Conservation (phyloP, 306 rosid species). For the Glycine latifolia region DNA sequence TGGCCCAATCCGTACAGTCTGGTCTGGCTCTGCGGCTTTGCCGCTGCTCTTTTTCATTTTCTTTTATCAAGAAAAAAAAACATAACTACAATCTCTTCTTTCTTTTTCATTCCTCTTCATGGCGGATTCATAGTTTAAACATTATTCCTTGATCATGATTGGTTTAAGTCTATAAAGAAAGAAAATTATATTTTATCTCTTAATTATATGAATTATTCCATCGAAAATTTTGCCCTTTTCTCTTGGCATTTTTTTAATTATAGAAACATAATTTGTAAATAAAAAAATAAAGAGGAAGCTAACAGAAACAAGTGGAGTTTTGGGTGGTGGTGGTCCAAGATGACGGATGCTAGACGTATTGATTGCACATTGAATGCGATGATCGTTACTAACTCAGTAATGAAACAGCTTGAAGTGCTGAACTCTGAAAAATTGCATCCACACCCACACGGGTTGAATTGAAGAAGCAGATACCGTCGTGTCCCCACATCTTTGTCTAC, state of each 20-base stretch:
- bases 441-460: background rate
- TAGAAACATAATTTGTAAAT: too few species aligned
- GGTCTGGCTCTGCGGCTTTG: constrained; percentile 23
- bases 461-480: background rate
- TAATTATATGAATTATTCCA: background rate
- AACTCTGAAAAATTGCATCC: background rate
- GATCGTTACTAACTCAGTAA: background rate
- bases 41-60: too few species aligned
- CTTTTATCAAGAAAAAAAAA: background rate
- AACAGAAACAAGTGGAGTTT: background rate
- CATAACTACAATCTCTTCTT: background rate
- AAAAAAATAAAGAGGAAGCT: too few species aligned
- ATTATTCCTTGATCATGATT: background rate
- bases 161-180: background rate
- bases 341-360: background rate
- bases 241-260: background rate
- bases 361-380: background rate
- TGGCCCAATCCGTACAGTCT: constrained; percentile 48
- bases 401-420: background rate
- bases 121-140: background rate
- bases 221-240: too few species aligned
- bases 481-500: too few species aligned
- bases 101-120: background rate
- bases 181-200: background rate
- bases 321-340: background rate